Conservation (phyloP, 1,284 basidiomycete genomes). For the Cutaneotrichosporon sp. region DNA sequence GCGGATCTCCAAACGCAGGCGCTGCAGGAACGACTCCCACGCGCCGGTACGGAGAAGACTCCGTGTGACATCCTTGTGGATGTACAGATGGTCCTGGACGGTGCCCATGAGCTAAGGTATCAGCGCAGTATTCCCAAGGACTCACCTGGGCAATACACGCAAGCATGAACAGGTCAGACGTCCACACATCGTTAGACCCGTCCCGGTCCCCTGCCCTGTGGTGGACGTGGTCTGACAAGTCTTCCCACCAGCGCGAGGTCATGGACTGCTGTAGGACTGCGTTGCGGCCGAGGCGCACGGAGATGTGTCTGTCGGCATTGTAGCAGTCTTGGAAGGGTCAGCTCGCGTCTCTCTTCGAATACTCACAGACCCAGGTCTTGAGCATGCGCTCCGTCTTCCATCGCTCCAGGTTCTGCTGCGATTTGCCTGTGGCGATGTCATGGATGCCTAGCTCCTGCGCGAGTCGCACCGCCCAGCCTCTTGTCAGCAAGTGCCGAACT, state of each 20-base stretch:
- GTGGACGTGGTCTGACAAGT: constrained; percentile 10
- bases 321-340: constrained; percentile 14
- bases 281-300: constrained; percentile 19
- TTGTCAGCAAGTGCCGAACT: neutral
- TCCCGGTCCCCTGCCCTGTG: neutral
- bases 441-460: constrained; percentile 24
- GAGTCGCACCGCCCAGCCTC: constrained; percentile 15
- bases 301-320: constrained; percentile 19
- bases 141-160: constrained; percentile 7
- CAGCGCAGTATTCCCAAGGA: neutral
- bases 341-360: no score
- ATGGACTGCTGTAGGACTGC: constrained; percentile 19
- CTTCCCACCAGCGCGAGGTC: constrained; percentile 25
- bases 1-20: constrained; percentile 16
- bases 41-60: constrained; percentile 16
- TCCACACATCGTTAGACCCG: constrained; percentile 7
- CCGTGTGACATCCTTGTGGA: constrained; percentile 20
- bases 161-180: constrained; percentile 16
- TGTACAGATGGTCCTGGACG: constrained; percentile 19
- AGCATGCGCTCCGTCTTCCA: constrained; percentile 18
- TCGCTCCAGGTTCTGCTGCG: neutral
- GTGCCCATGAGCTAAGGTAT: constrained; percentile 17
- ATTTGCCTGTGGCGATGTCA: constrained; percentile 12
- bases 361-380: constrained; percentile 24
- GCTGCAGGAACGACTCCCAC: constrained; percentile 20